phyloP scores from a whole-genome alignment of 345 rosid genomes.

The Populus euphratica region DNA sequence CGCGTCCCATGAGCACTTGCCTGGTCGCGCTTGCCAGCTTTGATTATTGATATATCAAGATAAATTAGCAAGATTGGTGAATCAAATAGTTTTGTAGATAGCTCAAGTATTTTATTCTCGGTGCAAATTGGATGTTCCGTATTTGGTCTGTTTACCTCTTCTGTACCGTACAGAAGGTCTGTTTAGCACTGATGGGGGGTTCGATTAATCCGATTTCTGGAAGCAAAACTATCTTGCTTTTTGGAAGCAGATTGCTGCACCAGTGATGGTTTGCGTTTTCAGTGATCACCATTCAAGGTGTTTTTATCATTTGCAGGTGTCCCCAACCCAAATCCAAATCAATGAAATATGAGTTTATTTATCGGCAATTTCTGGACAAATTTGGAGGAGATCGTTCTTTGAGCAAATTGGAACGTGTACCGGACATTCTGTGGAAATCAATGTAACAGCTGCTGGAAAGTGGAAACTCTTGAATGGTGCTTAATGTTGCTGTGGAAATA shows the following conservation, averaged over 20 bases:
- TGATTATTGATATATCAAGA: neutral
- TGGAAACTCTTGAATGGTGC: neutral
- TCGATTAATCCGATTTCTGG: neutral
- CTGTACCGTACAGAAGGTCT: neutral
- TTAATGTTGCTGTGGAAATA: neutral
- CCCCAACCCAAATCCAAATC: neutral
- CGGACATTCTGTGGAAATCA: neutral
- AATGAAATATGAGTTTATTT: neutral
- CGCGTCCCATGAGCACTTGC: neutral
- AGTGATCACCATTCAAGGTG: neutral
- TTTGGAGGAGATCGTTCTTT: neutral
- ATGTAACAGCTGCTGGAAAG: neutral
- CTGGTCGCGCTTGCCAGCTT: neutral
- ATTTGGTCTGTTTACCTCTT: neutral
- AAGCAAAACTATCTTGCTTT: neutral
- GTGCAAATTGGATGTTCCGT: neutral
- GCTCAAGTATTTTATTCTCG: neutral
- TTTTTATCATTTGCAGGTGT: neutral
- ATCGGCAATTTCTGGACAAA: neutral
- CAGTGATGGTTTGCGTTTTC: neutral
- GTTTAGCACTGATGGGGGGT: neutral
- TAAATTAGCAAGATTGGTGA: neutral
- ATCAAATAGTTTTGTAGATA: neutral
- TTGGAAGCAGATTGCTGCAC: neutral
- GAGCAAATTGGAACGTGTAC: neutral